A percentile compares a stretch with the other conserved stretches of the same genome.
Evolutionary conservation across 352 stramenopile species (phyloP).

Genomic region (Globisporangium iwayamae): DNA sequence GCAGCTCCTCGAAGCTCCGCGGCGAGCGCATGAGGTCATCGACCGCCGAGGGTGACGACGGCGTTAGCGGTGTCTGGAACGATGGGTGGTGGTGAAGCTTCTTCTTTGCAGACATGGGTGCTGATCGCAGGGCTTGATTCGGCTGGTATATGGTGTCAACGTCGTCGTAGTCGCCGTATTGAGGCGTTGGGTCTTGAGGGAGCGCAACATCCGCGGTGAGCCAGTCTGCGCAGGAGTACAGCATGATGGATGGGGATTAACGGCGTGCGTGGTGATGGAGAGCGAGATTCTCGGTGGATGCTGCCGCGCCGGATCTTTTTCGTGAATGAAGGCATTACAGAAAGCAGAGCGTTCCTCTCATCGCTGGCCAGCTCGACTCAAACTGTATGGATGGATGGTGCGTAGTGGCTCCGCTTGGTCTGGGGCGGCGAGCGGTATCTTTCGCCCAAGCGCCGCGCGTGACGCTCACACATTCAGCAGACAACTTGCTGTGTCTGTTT

Average conservation of each 20-base stretch:
- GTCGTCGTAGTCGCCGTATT: neutral
- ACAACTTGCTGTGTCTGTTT: too few species aligned
- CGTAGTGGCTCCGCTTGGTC: too few species aligned
- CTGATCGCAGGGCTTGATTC: neutral
- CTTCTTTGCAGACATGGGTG: neutral
- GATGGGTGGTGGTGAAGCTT: neutral
- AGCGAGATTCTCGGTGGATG: neutral
- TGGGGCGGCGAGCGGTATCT: neutral
- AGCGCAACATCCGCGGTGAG: conserved; percentile 3
- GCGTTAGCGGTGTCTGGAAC: neutral
- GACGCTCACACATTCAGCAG: too few species aligned
- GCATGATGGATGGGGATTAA: neutral
- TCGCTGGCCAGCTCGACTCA: too few species aligned
- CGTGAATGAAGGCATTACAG: conserved; percentile 2
- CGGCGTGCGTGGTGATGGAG: too few species aligned
- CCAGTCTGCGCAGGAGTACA: conserved; percentile 23
- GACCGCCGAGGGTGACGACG: neutral
- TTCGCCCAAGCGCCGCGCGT: neutral
- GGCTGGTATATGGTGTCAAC: neutral
- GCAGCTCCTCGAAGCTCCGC: conserved; percentile 6
- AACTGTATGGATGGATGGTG: too few species aligned
- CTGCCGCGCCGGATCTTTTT: conserved; percentile 9
- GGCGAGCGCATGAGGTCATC: neutral
- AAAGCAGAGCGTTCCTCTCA: too few species aligned
- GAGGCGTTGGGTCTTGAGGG: neutral